Evolutionary conservation across 352 stramenopile species (phyloP), one percentile per base, ranked within the genome.

Genomic region (Phytophthora vignae): DNA sequence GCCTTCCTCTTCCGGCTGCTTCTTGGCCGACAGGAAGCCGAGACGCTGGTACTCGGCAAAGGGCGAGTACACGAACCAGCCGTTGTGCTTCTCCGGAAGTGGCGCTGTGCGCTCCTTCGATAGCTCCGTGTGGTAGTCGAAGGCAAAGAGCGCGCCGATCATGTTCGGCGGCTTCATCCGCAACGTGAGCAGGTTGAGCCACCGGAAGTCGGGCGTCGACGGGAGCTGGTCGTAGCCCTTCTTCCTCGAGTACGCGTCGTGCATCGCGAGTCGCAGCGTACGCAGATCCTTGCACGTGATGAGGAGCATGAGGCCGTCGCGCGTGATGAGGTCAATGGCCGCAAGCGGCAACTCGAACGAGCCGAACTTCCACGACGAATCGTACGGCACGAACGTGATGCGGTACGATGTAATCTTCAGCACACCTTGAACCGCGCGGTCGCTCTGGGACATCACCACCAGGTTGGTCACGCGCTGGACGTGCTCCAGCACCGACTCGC

Each of bases 391-490:
- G 58, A 96, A 96, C 19, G 82, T 90, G 69, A 95, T 87, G 19
- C 88, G 87, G 65, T 90, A 96, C 9, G 86, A 90, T 40, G 90
- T 96, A 60, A 96, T 94, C 71, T 91, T 93, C 22, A 90, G 78
- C 71, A 95, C 84, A n/a, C 90, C 90, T 67, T 94, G 88, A 21
- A 96, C 87, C 0, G 88, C 86, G 19, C 87, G 87, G 64, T 96
- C 88, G 58, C 86, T 93, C 56, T 93, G 81, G 0, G 86, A 88
- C 80, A 96, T 94, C 3, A 94, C 83, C 22, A 96, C 88, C 6
- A 96, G 67, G 57, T 95, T 93, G 11, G 90, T 96, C 54, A 95
- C 90, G 54, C 88, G 88, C 76, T 96, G 85, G 25, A 95, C 88
- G 46, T 94, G 78, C 48, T 95, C 88, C 10, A 94, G 67, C 64